These are phyloP conservation scores for Chenopodium berlandieri DNA, from an alignment of 148 eudicot genomes.

Conservation along the genomic window DNA sequence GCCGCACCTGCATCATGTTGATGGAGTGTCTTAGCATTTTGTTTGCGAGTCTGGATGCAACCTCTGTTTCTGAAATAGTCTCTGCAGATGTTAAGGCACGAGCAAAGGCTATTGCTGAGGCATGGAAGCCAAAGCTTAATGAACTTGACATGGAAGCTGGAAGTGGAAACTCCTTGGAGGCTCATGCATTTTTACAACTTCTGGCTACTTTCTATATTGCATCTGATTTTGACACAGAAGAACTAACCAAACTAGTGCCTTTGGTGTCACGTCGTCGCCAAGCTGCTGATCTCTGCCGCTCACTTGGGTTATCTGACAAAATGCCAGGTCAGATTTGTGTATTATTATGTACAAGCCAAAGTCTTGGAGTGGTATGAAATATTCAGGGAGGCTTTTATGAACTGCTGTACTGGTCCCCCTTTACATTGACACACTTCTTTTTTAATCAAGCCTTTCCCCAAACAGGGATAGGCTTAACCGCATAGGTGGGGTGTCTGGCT, in stretches of 20 bases:
- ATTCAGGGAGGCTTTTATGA: not conserved
- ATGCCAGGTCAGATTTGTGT: conserved; percentile 66
- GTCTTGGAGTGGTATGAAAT: not conserved
- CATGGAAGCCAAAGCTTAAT: conserved; percentile 91
- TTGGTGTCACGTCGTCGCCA: conserved; percentile 98
- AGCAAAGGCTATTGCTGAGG: conserved; percentile 82
- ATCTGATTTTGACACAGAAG: conserved; percentile 76
- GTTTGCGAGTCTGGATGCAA: conserved; percentile 42
- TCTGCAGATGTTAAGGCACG: conserved; percentile 59
- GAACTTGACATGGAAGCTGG: conserved; percentile 87
- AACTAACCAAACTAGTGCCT: conserved; percentile 78
- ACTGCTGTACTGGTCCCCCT: not conserved
- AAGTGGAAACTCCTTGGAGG: conserved; percentile 98
- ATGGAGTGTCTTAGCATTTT: conserved; percentile 93
- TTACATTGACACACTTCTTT: not conserved
- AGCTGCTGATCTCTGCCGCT: conserved; percentile 95
- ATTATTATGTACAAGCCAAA: not conserved
- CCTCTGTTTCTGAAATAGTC: conserved; percentile 49
- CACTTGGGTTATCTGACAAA: conserved; percentile 83
- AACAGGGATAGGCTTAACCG: not conserved
- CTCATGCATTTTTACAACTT: conserved; percentile 96
- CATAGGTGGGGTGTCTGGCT: not conserved
- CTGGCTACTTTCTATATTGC: conserved; percentile 74
- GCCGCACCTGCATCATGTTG: conserved; percentile 94
- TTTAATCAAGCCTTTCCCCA: not conserved